Conservation (phyloP, 1,284 basidiomycete genomes). For the Hortiboletus rubellus region DNA sequence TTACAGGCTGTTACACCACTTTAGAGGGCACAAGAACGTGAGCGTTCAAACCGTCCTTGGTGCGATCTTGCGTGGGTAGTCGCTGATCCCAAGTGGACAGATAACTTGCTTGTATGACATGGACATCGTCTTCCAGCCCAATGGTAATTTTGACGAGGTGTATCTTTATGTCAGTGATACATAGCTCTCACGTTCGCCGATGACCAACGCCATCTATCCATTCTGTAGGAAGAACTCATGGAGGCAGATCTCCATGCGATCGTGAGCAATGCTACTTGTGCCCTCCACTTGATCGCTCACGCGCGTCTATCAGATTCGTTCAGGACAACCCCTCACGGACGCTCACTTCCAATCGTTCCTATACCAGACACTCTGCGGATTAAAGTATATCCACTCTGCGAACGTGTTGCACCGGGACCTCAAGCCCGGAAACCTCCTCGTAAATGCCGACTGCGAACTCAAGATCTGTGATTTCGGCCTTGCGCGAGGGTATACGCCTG, state of each 20-base stretch:
- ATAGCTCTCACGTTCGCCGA: not conserved
- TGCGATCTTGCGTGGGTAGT: constrained; percentile 1
- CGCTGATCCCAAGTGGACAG: constrained; percentile 39
- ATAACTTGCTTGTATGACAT: constrained; percentile 95
- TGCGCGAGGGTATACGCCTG: constrained; percentile 91
- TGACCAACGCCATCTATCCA: not conserved
- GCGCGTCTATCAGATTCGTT: constrained; percentile 73
- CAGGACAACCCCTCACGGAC: constrained; percentile 95
- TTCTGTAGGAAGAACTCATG: constrained; percentile 89
- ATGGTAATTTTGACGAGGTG: constrained; percentile 91
- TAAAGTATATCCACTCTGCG: constrained; percentile 99
- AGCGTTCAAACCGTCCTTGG: constrained; percentile 20
- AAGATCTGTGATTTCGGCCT: constrained; percentile 99
- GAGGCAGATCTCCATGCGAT: constrained; percentile 99
- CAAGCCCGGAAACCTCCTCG: constrained; percentile 94
- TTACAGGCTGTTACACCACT: constrained; percentile 84
- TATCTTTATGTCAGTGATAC: constrained; percentile 78
- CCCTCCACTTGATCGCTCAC: constrained; percentile 1
- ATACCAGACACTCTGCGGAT: constrained; percentile 97
- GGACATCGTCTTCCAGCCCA: constrained; percentile 91
- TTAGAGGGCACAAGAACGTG: constrained; percentile 96
- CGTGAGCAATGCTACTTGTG: constrained; percentile 43
- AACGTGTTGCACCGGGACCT: constrained; percentile 98
- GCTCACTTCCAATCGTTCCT: constrained; percentile 99
- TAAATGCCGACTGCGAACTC: constrained; percentile 97